A percentile compares a stretch with the other conserved stretches of the same genome.
phyloP scores from a whole-genome alignment of 345 rosid species.

The Noccaea bulbosa region DNA sequence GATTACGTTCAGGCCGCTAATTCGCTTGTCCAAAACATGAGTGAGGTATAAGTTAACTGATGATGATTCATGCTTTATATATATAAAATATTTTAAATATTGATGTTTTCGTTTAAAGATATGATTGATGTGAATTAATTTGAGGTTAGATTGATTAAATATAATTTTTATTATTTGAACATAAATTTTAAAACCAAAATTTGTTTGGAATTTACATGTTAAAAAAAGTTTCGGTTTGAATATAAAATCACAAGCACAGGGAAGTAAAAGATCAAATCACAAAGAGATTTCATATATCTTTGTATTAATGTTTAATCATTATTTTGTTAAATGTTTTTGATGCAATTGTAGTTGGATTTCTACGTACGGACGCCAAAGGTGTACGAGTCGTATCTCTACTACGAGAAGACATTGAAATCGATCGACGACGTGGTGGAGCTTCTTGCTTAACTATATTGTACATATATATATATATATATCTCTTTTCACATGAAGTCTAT shows the following conservation, averaged over 20 bases:
- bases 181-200: background rate
- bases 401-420: constrained; percentile 82
- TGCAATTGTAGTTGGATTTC: constrained; percentile 57
- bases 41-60: constrained; percentile 52
- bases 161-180: background rate
- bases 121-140: background rate
- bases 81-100: background rate
- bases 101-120: background rate
- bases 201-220: background rate
- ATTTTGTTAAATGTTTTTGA: constrained; percentile 4
- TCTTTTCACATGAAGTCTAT: constrained; percentile 3
- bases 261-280: background rate
- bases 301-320: background rate
- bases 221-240: background rate
- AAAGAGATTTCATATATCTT: background rate
- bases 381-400: constrained; percentile 86
- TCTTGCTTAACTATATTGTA: constrained; percentile 44
- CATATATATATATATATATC: background rate
- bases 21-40: constrained; percentile 73
- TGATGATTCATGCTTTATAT: background rate
- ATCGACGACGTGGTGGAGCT: constrained; percentile 70
- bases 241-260: background rate
- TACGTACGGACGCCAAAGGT: constrained; percentile 82
- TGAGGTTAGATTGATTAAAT: background rate
- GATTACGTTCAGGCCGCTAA: constrained; percentile 76